Evolutionary conservation across 1,139 yeast species (phyloP).

Genomic region (Meyerozyma carpophila): DNA sequence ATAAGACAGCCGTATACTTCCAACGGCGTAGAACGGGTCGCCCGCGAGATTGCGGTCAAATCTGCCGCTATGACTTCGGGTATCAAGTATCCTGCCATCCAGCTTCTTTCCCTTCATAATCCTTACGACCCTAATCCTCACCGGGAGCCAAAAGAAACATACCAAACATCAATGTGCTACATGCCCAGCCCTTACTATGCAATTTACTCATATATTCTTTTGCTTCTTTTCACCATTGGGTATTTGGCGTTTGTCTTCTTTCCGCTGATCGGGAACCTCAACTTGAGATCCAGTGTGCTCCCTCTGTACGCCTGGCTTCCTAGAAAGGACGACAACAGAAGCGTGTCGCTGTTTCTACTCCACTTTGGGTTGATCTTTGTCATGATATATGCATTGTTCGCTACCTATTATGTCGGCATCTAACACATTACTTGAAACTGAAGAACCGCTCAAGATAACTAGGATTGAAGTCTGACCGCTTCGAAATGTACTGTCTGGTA

Average conservation of each 20-base stretch:
- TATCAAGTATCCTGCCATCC: slow-evolving; percentile 76
- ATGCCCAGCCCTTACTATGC: slow-evolving; percentile 67
- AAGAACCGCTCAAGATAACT: slow-evolving; percentile 49
- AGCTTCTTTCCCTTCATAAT: slow-evolving; percentile 64
- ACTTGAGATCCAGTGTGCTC: background rate
- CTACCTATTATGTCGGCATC: slow-evolving; percentile 6
- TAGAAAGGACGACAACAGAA: background rate
- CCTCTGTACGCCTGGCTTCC: background rate
- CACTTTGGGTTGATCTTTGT: slow-evolving; percentile 3
- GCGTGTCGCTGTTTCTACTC: slow-evolving; percentile 4
- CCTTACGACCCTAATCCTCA: slow-evolving; percentile 20
- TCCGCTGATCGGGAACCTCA: background rate
- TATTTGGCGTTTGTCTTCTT: slow-evolving; percentile 3
- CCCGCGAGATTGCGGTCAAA: slow-evolving; percentile 82
- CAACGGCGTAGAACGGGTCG: slow-evolving; percentile 25
- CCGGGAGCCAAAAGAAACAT: slow-evolving; percentile 17
- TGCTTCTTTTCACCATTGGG: slow-evolving; percentile 8
- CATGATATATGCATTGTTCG: slow-evolving; percentile 7
- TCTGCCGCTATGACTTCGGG: slow-evolving; percentile 94
- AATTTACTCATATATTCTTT: slow-evolving; percentile 29
- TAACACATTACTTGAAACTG: slow-evolving; percentile 21
- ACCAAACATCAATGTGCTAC: slow-evolving; percentile 57
- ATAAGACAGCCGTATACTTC: slow-evolving; percentile 49
- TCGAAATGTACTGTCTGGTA: slow-evolving; percentile 67
- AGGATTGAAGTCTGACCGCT: slow-evolving; percentile 64